Evolutionary conservation across 768 basidiomycete genomes (phyloP).

Genomic region (Xerocomellus chrysenteron): DNA sequence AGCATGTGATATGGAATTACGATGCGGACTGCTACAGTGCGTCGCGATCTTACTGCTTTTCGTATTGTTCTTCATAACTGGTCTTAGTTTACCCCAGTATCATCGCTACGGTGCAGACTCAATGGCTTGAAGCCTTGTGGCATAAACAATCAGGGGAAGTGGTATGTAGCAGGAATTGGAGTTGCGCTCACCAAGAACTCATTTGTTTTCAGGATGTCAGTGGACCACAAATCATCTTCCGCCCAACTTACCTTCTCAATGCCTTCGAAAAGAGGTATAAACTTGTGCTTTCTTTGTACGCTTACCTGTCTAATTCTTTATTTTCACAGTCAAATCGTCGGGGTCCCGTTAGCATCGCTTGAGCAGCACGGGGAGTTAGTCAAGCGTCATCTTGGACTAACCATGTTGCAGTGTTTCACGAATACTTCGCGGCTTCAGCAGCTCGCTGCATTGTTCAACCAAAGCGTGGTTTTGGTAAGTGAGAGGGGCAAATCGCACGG

Average conservation of each 20-base stretch:
- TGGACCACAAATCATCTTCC: slow-evolving; percentile 45
- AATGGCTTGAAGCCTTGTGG: slow-evolving; percentile 58
- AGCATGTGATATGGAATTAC: slow-evolving; percentile 55
- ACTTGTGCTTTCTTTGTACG: not conserved
- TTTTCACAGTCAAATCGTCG: slow-evolving; percentile 40
- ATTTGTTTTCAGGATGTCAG: slow-evolving; percentile 18
- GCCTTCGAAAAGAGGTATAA: slow-evolving; percentile 43
- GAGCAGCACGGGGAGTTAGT: slow-evolving; percentile 39
- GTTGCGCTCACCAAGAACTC: not conserved
- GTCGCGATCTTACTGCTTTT: slow-evolving; percentile 4
- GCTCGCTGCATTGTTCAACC: slow-evolving; percentile 40
- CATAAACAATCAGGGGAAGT: slow-evolving; percentile 7
- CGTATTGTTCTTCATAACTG: not conserved
- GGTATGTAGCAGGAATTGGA: slow-evolving; percentile 7
- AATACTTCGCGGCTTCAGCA: slow-evolving; percentile 42
- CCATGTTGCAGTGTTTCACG: slow-evolving; percentile 40
- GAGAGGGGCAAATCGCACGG: not conserved
- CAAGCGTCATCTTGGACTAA: slow-evolving; percentile 38
- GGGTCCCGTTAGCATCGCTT: slow-evolving; percentile 41
- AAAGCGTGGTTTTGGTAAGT: slow-evolving; percentile 44
- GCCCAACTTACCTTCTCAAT: slow-evolving; percentile 41
- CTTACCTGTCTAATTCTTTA: not conserved
- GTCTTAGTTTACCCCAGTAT: slow-evolving; percentile 34
- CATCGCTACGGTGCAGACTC: slow-evolving; percentile 37
- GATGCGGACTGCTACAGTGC: slow-evolving; percentile 42